A percentile compares a stretch with the other conserved stretches of the same genome.
Conservation (phyloP, 441 rosid genomes). For the Bruguiera hainesii region DNA sequence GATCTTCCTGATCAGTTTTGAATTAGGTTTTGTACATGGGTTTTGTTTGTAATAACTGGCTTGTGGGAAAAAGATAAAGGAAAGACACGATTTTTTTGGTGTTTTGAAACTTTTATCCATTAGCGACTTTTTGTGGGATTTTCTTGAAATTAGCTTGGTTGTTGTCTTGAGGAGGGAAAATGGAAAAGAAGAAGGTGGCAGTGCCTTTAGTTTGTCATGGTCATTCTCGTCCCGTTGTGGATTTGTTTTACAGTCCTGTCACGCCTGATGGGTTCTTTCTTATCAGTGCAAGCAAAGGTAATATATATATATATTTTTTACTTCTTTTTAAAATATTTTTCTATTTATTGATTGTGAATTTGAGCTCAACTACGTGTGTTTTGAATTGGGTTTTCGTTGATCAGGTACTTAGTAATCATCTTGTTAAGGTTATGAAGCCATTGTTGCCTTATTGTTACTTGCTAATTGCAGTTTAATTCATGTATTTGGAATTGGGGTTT, state of each 20-base stretch:
- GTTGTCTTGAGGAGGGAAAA: slow-evolving; percentile 15
- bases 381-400: slow-evolving; percentile 6
- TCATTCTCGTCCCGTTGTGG: slow-evolving; percentile 97
- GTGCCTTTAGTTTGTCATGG: slow-evolving; percentile 95
- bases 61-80: background rate
- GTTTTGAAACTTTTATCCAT: slow-evolving; percentile 14
- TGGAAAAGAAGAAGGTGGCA: slow-evolving; percentile 65
- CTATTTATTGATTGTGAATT: background rate
- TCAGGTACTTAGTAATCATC: background rate
- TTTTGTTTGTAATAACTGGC: background rate
- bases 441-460: background rate
- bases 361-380: background rate
- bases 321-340: background rate
- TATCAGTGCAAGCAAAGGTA: slow-evolving; percentile 96
- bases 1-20: background rate
- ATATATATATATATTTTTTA: background rate
- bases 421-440: background rate
- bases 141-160: background rate
- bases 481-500: background rate
- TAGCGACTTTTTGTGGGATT: slow-evolving; percentile 12
- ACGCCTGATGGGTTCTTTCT: slow-evolving; percentile 97
- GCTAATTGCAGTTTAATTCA: background rate
- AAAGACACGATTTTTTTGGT: slow-evolving; percentile 1
- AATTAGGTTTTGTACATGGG: slow-evolving; percentile 11
- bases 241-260: slow-evolving; percentile 80